Evolutionary conservation across 257 asterid species (phyloP).

Genomic region (Knoxia roxburghii): DNA sequence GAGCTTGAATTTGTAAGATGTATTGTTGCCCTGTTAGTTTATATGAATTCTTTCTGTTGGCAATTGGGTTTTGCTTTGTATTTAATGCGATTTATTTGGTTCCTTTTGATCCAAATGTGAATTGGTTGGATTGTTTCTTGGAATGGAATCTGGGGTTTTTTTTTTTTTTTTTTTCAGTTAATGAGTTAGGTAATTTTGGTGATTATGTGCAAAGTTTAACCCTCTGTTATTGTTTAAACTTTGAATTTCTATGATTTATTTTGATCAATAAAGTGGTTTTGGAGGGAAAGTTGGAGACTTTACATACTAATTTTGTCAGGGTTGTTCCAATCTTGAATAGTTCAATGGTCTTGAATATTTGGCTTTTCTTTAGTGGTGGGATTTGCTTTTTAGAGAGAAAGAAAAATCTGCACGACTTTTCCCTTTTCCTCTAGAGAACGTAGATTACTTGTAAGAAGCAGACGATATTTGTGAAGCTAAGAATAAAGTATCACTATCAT

Average conservation of each 20-base stretch:
- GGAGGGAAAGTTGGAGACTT: conserved; percentile 13
- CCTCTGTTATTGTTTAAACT: not conserved
- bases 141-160: not conserved
- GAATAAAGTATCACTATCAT: not conserved
- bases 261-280: conserved; percentile 1
- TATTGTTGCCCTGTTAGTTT: not conserved
- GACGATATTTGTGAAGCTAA: not conserved
- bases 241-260: not conserved
- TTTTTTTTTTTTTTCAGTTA: not conserved
- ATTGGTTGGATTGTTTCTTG: not conserved
- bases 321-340: conserved; percentile 12
- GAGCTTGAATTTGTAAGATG: conserved; percentile 4
- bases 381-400: conserved; percentile 35
- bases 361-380: conserved; percentile 33
- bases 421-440: conserved; percentile 25
- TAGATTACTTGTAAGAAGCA: conserved; percentile 27
- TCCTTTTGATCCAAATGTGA: conserved; percentile 4
- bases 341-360: conserved; percentile 29
- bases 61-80: conserved; percentile 5
- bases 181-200: not conserved
- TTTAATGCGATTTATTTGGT: not conserved
- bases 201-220: too few relatives aligned
- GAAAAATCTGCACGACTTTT: conserved; percentile 47
- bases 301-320: conserved; percentile 6
- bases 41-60: not conserved